A percentile compares a stretch with the other conserved stretches of the same genome.
These are phyloP conservation scores for Backusella tuberculispora DNA, from an alignment of 192 early-diverging fungal species.

Conservation along the genomic window DNA sequence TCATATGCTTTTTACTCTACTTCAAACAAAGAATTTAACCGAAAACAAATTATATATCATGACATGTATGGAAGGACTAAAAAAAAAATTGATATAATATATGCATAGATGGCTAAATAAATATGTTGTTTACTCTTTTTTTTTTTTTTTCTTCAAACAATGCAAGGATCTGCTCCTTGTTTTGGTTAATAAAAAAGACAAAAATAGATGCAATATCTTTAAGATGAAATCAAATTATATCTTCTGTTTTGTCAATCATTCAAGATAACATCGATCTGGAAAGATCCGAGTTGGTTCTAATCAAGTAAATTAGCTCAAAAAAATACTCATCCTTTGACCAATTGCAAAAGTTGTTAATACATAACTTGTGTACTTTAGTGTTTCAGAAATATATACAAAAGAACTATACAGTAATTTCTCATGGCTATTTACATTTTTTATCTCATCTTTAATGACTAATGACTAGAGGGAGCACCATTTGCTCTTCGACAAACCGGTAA, in stretches of 20 bases:
- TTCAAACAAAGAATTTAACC: slow-evolving; percentile 13
- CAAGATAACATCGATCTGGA: no score
- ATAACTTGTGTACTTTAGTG: no score
- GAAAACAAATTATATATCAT: background rate
- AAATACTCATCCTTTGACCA: no score
- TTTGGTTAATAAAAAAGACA: background rate
- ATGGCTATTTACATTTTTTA: no score
- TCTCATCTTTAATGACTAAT: no score
- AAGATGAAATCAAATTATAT: no score
- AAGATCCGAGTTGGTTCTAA: no score
- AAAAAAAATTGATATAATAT: background rate
- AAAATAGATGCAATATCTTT: slow-evolving; percentile 13
- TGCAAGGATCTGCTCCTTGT: slow-evolving; percentile 1
- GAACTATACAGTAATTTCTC: no score
- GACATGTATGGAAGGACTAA: background rate
- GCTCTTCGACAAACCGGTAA: background rate
- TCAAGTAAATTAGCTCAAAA: no score
- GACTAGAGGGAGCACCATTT: background rate
- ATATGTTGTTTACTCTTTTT: background rate
- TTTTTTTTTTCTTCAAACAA: background rate
- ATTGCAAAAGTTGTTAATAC: no score
- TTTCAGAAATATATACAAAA: no score
- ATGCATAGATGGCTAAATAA: background rate
- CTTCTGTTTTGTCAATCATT: no score
- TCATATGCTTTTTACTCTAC: slow-evolving; percentile 8